These are phyloP conservation scores for Hemerocallis citrina DNA, from an alignment of 106 monocot species.

Conservation along the genomic window DNA sequence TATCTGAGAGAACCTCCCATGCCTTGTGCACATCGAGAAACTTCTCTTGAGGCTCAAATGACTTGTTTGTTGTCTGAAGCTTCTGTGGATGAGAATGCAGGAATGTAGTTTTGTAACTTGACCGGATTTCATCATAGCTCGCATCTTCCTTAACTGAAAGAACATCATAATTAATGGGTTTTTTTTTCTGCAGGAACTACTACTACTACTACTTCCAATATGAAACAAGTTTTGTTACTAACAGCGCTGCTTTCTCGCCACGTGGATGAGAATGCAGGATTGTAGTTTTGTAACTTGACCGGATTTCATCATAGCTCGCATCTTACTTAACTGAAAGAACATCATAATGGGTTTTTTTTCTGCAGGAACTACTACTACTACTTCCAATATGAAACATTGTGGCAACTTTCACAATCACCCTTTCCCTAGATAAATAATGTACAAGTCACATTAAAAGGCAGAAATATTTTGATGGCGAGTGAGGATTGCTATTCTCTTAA, in stretches of 20 bases:
- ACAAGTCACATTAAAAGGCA: neutral
- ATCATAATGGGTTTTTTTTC: constrained; percentile 54
- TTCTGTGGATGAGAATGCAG: no score
- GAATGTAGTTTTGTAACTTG: constrained; percentile 14
- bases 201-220: no score
- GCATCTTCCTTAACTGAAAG: constrained; percentile 74
- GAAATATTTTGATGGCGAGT: no score
- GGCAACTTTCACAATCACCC: neutral
- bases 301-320: constrained; percentile 63
- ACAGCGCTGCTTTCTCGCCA: no score
- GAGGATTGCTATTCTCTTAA: no score
- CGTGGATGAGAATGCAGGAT: constrained; percentile 67
- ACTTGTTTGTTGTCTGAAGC: neutral
- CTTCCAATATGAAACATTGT: constrained; percentile 27
- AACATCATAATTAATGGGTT: constrained; percentile 69
- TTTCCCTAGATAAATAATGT: neutral
- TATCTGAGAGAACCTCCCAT: constrained; percentile 73
- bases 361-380: constrained; percentile 4
- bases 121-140: constrained; percentile 72
- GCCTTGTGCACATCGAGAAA: constrained; percentile 71
- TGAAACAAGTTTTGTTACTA: no score
- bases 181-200: constrained; percentile 23
- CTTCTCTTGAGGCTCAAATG: constrained; percentile 12
- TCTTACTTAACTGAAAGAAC: constrained; percentile 57
- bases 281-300: constrained; percentile 49